Evolutionary conservation across 2,329 filamentous ascomycete genomes (phyloP).

Genomic region (Fusarium pseudoanthophilum): DNA sequence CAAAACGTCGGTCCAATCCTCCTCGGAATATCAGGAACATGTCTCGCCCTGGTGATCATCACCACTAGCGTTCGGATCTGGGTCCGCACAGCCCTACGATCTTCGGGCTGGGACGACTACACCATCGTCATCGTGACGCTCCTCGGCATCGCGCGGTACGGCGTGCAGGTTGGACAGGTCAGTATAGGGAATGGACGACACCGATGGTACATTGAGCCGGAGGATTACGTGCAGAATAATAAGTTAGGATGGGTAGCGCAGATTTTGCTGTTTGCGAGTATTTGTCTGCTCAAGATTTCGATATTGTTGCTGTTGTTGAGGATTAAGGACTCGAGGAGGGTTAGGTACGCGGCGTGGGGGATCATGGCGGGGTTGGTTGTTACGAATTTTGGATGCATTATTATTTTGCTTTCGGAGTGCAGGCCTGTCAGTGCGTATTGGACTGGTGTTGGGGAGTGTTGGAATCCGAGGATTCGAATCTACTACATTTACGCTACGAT

Average conservation of each 20-base stretch:
- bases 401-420: constrained; percentile 50
- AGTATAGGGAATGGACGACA: constrained; percentile 53
- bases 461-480: constrained; percentile 48
- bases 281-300: constrained; percentile 55
- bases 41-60: constrained; percentile 47
- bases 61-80: constrained; percentile 49
- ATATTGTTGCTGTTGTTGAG: constrained; percentile 55
- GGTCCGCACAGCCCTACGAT: constrained; percentile 45
- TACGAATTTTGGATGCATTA: constrained; percentile 47
- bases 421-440: constrained; percentile 47
- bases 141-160: constrained; percentile 47
- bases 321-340: constrained; percentile 51
- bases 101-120: constrained; percentile 53
- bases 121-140: constrained; percentile 47
- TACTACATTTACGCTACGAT: constrained; percentile 51
- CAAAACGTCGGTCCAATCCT: constrained; percentile 49
- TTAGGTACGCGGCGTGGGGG: constrained; percentile 47
- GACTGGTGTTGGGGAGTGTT: constrained; percentile 46
- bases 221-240: constrained; percentile 50
- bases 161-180: constrained; percentile 48
- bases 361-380: constrained; percentile 48
- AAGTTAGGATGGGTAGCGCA: constrained; percentile 54
- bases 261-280: constrained; percentile 53
- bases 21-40: constrained; percentile 47
- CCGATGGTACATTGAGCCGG: constrained; percentile 47